A percentile compares a stretch with the other conserved stretches of the same genome.
These are phyloP conservation scores for Moniliophthora roreri DNA, from an alignment of 1,284 basidiomycete genomes.

Conservation along the genomic window DNA sequence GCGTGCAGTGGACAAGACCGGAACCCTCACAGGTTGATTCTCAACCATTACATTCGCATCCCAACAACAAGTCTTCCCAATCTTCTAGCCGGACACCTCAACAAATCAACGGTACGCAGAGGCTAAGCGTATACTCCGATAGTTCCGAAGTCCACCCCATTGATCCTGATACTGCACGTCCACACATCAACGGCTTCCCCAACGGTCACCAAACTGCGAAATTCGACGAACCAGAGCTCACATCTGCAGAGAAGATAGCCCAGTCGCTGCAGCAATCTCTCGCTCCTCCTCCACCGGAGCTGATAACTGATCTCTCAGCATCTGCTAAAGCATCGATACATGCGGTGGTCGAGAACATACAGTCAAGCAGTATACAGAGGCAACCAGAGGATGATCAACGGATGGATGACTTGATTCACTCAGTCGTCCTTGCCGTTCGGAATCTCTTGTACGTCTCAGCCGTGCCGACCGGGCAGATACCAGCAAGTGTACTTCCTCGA, in stretches of 20 bases:
- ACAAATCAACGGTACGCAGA: conserved; percentile 38
- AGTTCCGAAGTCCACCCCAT: conserved; percentile 72
- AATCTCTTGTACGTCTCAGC: conserved; percentile 74
- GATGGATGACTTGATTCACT: conserved; percentile 62
- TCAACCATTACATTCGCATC: conserved; percentile 6
- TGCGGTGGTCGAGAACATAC: conserved; percentile 63
- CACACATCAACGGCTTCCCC: conserved; percentile 32
- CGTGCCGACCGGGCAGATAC: conserved; percentile 61
- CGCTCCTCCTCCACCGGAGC: conserved; percentile 53
- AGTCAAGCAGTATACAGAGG: conserved; percentile 40
- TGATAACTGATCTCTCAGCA: conserved; percentile 58
- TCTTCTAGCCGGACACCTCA: conserved; percentile 25
- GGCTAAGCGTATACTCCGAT: conserved; percentile 72
- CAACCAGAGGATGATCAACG: conserved; percentile 53
- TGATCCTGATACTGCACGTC: conserved; percentile 31
- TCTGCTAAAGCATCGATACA: conserved; percentile 59
- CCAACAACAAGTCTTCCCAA: conserved; percentile 14
- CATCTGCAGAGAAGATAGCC: conserved; percentile 67
- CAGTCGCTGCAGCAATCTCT: conserved; percentile 64
- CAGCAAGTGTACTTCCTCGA: conserved; percentile 53
- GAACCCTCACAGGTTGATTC: conserved; percentile 27
- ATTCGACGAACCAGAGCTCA: conserved; percentile 40
- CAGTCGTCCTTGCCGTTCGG: conserved; percentile 70
- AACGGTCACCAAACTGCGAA: conserved; percentile 16
- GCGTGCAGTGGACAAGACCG: conserved; percentile 68